Percentiles rank a stretch among this genome's conserved stretches.
Evolutionary conservation across 441 rosid species (phyloP).

Genomic region (Euphorbia corollata): DNA sequence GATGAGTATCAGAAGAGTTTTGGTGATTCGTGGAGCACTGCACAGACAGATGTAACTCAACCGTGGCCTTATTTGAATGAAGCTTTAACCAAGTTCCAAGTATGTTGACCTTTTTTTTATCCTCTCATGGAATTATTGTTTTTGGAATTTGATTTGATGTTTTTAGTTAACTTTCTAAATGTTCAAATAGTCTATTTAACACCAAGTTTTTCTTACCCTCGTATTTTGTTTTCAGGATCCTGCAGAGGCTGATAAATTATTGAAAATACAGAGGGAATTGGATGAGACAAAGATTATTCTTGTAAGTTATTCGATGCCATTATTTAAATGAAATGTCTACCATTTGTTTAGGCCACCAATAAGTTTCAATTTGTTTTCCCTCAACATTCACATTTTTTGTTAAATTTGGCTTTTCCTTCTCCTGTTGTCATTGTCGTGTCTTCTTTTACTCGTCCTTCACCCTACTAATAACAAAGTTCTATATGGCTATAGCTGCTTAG

Average conservation of each 20-base stretch:
- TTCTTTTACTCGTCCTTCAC: neutral
- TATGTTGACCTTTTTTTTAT: constrained; percentile 16
- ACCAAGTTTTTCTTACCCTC: neutral
- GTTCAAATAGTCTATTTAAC: neutral
- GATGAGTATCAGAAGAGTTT: constrained; percentile 92
- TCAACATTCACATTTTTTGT: neutral
- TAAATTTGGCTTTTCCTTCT: neutral
- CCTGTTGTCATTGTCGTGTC: neutral
- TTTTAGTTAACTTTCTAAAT: neutral
- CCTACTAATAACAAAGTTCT: neutral
- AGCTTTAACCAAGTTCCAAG: constrained; percentile 82
- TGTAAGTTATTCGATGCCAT: constrained; percentile 39
- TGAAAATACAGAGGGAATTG: constrained; percentile 95
- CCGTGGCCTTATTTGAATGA: constrained; percentile 82
- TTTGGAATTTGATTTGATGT: neutral
- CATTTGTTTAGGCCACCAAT: neutral
- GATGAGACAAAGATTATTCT: constrained; percentile 96
- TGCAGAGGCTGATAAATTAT: constrained; percentile 90
- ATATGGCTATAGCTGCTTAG: neutral
- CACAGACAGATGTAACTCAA: constrained; percentile 47
- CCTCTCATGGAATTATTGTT: neutral
- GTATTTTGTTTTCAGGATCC: constrained; percentile 57
- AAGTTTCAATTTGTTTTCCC: neutral
- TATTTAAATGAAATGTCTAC: neutral
- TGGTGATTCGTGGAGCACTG: constrained; percentile 77